Base-by-base conservation (phyloP, 768 basidiomycete species). In the Paxillus ammoniavirescens region DNA sequence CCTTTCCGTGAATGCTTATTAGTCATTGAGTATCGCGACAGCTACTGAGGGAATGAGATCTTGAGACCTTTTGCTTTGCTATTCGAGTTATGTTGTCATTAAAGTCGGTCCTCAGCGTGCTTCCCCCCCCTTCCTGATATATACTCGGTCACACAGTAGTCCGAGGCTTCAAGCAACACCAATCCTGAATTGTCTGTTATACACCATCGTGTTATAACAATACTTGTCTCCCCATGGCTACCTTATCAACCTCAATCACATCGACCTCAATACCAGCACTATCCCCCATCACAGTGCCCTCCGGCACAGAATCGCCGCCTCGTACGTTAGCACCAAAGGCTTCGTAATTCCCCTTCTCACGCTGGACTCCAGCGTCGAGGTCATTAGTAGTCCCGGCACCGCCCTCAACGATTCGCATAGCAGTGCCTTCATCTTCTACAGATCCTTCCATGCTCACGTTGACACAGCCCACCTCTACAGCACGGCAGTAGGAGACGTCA, bases 401-500 rank as follows among this genome's bases (percentile, higher is more conserved):
- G 55, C 57, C 62, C 26, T 45, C 54, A 1, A 35, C 2, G n/a
- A 21, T n/a, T 31, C 35, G 40, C 4, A 10, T 44, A 13, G 35
- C 52, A 54, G 47, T 36, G 41, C 56, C 50, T 38, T 26, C 30
- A n/a, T 23, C 35, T 50, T 53, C 49, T 26, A 31, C 12, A 3
- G 9, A 8, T 31, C 35, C 56, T 13, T 38, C 55, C 10, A 36
- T 13, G 8, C 44, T 30, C 26, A 48, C 14, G 1, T 41, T 18
- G 8, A 36, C 56, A 47, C 44, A 47, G 33, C 44, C 42, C 4
- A 49, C 46, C 47, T 47, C 65, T n/a, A 66, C 8, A 62, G 18
- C 21, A 37, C 36, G 64, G 0, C 52, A 46, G 8, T 42, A 6
- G 57, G 60, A 62, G 9, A 54, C 17, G 43, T 67, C 65, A 23